Evolutionary conservation across 169 alveolate genomes (phyloP).

Genomic region (Plasmodium coatneyi): DNA sequence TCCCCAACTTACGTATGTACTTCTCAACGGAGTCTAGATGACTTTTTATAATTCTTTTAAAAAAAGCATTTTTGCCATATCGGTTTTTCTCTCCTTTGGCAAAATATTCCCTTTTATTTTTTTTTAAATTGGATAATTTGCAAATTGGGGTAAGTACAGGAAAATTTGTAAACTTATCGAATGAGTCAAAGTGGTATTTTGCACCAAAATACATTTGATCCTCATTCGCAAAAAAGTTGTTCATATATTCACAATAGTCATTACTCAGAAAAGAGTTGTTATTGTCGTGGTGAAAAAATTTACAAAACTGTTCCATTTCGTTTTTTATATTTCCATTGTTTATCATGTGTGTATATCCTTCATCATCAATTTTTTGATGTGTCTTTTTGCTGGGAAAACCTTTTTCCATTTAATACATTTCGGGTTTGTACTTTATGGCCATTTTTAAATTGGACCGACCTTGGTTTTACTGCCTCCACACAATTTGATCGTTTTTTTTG

Average conservation of each 20-base stretch:
- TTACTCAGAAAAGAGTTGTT: conserved; percentile 5
- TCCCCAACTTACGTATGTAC: neutral
- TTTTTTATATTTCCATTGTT: neutral
- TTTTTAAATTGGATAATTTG: neutral
- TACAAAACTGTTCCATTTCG: conserved; percentile 27
- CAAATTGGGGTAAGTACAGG: neutral
- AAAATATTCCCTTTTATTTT: neutral
- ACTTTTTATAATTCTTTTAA: neutral
- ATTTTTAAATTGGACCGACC: neutral
- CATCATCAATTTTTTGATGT: neutral
- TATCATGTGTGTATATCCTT: neutral
- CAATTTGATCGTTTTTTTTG: neutral
- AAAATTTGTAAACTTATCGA: neutral
- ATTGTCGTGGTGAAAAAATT: conserved; percentile 2
- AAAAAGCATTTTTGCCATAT: neutral
- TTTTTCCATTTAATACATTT: conserved; percentile 3
- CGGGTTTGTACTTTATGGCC: neutral
- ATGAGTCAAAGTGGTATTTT: neutral
- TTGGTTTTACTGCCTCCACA: neutral
- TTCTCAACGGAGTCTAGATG: neutral
- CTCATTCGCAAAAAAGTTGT: neutral
- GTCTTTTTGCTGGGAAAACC: neutral
- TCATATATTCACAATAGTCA: neutral
- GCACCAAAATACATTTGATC: conserved; percentile 4
- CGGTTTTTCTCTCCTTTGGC: neutral